Evolutionary conservation across 176 grass and related monocot genomes (phyloP), one percentile per base, ranked within the genome.

Genomic region (Alopecurus myosuroides): DNA sequence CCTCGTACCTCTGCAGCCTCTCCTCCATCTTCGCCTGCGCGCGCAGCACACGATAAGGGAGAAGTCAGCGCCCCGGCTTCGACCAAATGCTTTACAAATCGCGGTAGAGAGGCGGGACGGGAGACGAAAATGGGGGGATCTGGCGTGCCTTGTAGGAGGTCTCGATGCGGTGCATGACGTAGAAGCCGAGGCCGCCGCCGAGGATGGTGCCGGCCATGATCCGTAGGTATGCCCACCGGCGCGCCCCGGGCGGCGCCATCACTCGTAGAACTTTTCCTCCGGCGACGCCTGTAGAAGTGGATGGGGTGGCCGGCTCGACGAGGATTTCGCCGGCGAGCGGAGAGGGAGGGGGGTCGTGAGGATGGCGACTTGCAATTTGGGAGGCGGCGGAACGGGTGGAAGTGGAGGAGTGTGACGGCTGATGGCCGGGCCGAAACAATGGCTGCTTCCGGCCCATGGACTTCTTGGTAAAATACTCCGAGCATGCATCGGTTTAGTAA

Each of bases 131-230:
- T 13, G 23, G 11, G 14, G 64, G 28, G 46, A 28, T 14, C 11
- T 52, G 23, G 49, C 70, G 82, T 85, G 69, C 97, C 97, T 98
- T 98, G 86, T 94, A 95, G 65, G 85, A 94, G 35, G 31, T 83
- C 87, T 98, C 93, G 41, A 94, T 17, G 7, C 89, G 91, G 85
- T 98, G 96, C 96, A 94, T 98, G 70, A 94, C 93, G 56, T 94
- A 95, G 85, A 95, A 95, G 28, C 91, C 93, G 26, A 98, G 74
- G 74, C 26, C 64, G 51, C 96, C 96, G 34, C 95, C 95, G 36
- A 92, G 84, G 69, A 98, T 87, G 50, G 93, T 95, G 7, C 96
- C 96, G 14, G 89, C 66, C 82, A 94, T 95, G 19, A 94, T 64
- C 50, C 91, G 91, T 49, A 91, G 5, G 82, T 89, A 89, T 23